A percentile compares a stretch with the other conserved stretches of the same genome.
These are phyloP conservation scores for Verticillium zaregamsianum DNA, from an alignment of 2,329 filamentous ascomycete genomes.

Conservation along the genomic window DNA sequence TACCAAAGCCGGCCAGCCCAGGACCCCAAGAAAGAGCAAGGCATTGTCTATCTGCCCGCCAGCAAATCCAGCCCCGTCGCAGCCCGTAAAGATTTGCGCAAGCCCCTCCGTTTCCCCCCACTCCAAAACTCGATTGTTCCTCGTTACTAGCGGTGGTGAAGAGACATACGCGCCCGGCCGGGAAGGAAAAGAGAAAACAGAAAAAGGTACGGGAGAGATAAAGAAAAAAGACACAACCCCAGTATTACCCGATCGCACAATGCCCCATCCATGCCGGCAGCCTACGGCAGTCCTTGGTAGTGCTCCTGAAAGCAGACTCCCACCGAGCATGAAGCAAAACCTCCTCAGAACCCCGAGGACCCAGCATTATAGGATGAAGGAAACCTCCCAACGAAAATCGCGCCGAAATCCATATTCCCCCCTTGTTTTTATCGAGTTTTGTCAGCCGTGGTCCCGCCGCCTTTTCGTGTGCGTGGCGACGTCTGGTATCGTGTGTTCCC, in stretches of 20 bases:
- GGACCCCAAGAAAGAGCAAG: neutral
- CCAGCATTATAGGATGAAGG: neutral
- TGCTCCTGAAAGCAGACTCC: neutral
- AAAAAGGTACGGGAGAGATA: neutral
- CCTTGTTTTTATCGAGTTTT: slow-evolving; percentile 5
- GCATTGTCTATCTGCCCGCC: neutral
- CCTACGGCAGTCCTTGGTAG: neutral
- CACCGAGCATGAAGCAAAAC: neutral
- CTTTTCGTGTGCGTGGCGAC: neutral
- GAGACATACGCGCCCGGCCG: neutral
- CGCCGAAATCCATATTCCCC: neutral
- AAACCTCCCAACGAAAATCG: neutral
- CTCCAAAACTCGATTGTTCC: neutral
- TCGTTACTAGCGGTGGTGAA: neutral
- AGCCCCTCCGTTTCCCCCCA: neutral
- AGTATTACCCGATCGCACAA: neutral
- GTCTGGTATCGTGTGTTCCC: neutral
- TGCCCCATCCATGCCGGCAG: neutral
- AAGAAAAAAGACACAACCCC: neutral
- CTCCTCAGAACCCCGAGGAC: neutral
- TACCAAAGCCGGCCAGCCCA: neutral
- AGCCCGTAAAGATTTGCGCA: neutral
- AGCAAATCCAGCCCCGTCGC: neutral
- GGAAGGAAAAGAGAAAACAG: neutral
- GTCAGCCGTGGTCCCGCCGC: neutral